phyloP scores from a whole-genome alignment of 305 asterid genomes.

The Vinca major region DNA sequence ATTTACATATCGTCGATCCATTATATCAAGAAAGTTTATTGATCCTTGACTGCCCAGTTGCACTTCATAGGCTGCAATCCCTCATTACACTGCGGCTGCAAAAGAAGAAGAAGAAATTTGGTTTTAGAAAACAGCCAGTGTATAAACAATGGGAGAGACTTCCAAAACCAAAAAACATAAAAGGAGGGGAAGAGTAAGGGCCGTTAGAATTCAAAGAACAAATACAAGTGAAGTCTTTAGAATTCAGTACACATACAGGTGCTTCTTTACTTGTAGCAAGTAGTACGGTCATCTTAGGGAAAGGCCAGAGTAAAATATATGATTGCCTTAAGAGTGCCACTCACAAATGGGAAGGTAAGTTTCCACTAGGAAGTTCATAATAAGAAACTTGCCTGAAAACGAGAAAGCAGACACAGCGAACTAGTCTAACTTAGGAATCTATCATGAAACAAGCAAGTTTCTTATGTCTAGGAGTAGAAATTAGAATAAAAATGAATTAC shows the following conservation, averaged over 20 bases:
- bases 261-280: not conserved
- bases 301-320: no score
- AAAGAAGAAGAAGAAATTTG: not conserved
- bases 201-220: not conserved
- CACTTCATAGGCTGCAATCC: constrained; percentile 5
- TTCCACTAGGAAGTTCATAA: not conserved
- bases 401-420: not conserved
- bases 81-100: constrained; percentile 17
- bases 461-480: not conserved
- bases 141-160: not conserved
- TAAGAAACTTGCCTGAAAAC: constrained; percentile 10
- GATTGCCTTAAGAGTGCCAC: no score
- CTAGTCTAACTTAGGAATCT: constrained; percentile 18
- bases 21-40: constrained; percentile 10
- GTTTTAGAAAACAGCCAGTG: not conserved
- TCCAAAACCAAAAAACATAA: not conserved
- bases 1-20: constrained; percentile 20
- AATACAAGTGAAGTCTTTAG: not conserved
- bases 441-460: constrained; percentile 7
- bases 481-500: not conserved
- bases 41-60: constrained; percentile 12
- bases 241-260: not conserved
- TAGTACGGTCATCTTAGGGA: no score
- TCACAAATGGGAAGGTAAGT: not conserved
- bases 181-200: not conserved